Conservation (phyloP, 768 basidiomycete genomes). For the Pleurotus cornucopiae region DNA sequence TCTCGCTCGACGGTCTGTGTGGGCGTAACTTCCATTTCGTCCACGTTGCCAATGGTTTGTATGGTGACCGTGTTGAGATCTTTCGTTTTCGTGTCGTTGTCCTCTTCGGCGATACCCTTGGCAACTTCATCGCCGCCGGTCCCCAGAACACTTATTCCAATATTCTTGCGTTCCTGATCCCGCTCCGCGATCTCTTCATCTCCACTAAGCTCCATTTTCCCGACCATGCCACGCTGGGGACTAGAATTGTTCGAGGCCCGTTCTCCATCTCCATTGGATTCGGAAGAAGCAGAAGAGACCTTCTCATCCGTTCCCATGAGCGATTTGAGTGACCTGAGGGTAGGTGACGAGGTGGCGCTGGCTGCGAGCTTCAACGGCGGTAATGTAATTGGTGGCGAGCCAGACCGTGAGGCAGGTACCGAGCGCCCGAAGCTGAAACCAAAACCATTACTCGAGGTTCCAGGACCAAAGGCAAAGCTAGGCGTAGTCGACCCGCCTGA, state of each 20-base stretch:
- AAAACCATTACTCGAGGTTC: neutral
- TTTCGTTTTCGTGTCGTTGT: neutral
- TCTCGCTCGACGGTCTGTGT: slow-evolving; percentile 12
- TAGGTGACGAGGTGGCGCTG: slow-evolving; percentile 9
- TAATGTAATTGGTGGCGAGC: slow-evolving; percentile 67
- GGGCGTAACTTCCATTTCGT: slow-evolving; percentile 12
- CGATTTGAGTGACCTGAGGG: slow-evolving; percentile 2
- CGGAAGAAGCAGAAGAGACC: neutral
- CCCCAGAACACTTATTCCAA: too few species aligned
- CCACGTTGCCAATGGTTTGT: slow-evolving; percentile 5
- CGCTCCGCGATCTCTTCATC: slow-evolving; percentile 10
- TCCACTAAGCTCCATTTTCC: slow-evolving; percentile 9
- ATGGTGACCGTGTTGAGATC: slow-evolving; percentile 9
- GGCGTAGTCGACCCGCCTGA: slow-evolving; percentile 6
- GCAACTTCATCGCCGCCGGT: neutral
- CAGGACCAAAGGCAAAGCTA: neutral
- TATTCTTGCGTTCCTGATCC: slow-evolving; percentile 13
- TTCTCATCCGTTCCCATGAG: neutral
- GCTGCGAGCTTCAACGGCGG: slow-evolving; percentile 56
- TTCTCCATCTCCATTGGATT: slow-evolving; percentile 5
- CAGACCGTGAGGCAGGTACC: slow-evolving; percentile 58
- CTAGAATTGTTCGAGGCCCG: slow-evolving; percentile 8
- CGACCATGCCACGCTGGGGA: slow-evolving; percentile 14
- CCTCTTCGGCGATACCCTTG: neutral
- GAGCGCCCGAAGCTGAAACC: slow-evolving; percentile 17